Conservation (phyloP, 805 yeast species). For the Candida sphagnicola region DNA sequence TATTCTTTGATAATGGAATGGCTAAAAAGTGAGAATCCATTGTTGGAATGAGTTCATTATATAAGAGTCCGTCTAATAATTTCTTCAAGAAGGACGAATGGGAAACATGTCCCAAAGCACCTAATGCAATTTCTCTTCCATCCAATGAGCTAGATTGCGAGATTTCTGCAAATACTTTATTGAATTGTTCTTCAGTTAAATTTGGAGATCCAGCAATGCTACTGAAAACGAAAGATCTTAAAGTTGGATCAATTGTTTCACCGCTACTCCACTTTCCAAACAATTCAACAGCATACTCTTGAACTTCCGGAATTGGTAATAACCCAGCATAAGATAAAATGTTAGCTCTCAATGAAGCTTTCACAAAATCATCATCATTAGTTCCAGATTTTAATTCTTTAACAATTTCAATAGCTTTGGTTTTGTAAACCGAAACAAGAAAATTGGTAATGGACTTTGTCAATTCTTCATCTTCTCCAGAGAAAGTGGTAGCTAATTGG, state of each 20-base stretch:
- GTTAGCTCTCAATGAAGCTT: slow-evolving; percentile 31
- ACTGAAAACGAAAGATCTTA: slow-evolving; percentile 39
- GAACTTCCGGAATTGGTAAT: slow-evolving; percentile 33
- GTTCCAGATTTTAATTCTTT: slow-evolving; percentile 14
- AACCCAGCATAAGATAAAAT: slow-evolving; percentile 40
- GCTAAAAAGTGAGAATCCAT: slow-evolving; percentile 60
- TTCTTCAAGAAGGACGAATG: slow-evolving; percentile 32
- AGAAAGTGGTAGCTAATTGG: slow-evolving; percentile 34
- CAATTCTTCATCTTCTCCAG: slow-evolving; percentile 17
- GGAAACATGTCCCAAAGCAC: slow-evolving; percentile 48
- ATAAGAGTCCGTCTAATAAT: slow-evolving; percentile 37
- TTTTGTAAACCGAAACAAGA: slow-evolving; percentile 20
- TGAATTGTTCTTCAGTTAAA: slow-evolving; percentile 31
- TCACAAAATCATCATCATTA: slow-evolving; percentile 22
- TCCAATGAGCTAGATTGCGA: slow-evolving; percentile 51
- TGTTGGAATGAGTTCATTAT: slow-evolving; percentile 43
- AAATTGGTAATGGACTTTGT: slow-evolving; percentile 27
- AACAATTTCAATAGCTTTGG: slow-evolving; percentile 23
- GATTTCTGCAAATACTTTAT: slow-evolving; percentile 42
- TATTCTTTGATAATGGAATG: slow-evolving; percentile 43
- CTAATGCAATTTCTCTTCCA: slow-evolving; percentile 53
- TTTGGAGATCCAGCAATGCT: slow-evolving; percentile 38
- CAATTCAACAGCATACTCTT: slow-evolving; percentile 28
- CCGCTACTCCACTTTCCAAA: slow-evolving; percentile 21
- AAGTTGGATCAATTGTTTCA: slow-evolving; percentile 38